Percentiles rank a stretch among this genome's conserved stretches.
Conservation (phyloP, 371 early-diverging fungal genomes). For the Haplosporangium sp. region DNA sequence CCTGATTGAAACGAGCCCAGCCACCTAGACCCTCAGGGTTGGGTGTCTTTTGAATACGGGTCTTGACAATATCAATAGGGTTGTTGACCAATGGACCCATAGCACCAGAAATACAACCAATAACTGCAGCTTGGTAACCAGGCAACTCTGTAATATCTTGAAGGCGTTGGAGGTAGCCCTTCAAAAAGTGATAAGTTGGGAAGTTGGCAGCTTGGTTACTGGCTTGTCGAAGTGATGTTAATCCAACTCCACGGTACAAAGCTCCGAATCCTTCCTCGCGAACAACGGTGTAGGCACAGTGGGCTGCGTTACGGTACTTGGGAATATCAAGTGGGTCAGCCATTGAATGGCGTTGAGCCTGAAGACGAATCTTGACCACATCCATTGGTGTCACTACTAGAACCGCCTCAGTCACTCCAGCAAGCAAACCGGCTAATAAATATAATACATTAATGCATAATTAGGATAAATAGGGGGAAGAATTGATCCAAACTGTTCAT, state of each 20-base stretch:
- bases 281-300: constrained; percentile 92
- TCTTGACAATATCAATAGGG: constrained; percentile 98
- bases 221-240: constrained; percentile 96
- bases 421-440: constrained; percentile 88
- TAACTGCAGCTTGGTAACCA: constrained; percentile 89
- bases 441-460: not conserved
- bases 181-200: constrained; percentile 95
- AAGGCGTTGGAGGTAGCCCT: constrained; percentile 71
- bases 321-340: constrained; percentile 96
- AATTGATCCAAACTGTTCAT: not conserved
- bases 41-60: constrained; percentile 92
- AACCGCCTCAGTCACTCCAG: constrained; percentile 97
- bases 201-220: constrained; percentile 99
- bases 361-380: constrained; percentile 96
- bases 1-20: constrained; percentile 83
- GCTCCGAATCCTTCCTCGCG: constrained; percentile 93
- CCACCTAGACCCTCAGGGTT: constrained; percentile 76
- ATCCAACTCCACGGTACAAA: constrained; percentile 94
- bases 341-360: constrained; percentile 96
- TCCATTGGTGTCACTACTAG: constrained; percentile 99
- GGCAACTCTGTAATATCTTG: constrained; percentile 90
- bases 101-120: constrained; percentile 96
- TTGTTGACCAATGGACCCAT: constrained; percentile 97
- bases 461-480: not conserved
- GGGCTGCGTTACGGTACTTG: constrained; percentile 95